Percentiles rank a stretch among this genome's conserved stretches.
Conservation (phyloP, 2,329 filamentous ascomycete genomes). For the Shiraia sp. region DNA sequence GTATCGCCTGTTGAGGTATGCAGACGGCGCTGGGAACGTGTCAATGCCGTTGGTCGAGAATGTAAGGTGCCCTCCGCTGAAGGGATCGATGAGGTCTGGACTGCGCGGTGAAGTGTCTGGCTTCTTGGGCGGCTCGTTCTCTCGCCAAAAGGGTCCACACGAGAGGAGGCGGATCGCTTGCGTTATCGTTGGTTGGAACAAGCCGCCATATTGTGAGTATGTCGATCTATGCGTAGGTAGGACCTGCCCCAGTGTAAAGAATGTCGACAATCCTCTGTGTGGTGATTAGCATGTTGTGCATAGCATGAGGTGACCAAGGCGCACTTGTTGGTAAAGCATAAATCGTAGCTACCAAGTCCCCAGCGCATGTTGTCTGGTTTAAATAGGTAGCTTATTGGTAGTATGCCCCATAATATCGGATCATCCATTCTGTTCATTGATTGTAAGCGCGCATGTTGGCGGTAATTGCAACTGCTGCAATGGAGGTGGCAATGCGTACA, state of each 20-base stretch:
- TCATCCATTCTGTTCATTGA: constrained; percentile 75
- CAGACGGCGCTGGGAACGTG: constrained; percentile 70
- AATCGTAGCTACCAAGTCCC: constrained; percentile 90
- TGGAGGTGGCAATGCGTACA: constrained; percentile 64
- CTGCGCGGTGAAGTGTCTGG: constrained; percentile 28
- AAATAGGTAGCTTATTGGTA: constrained; percentile 75
- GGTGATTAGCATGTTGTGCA: constrained; percentile 14
- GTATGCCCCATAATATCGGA: constrained; percentile 87
- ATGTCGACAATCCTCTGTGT: constrained; percentile 67
- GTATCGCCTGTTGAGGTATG: constrained; percentile 69
- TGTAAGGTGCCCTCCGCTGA: constrained; percentile 55
- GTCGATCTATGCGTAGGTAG: constrained; percentile 82
- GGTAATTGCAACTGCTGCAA: constrained; percentile 3
- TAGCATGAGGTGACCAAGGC: constrained; percentile 14
- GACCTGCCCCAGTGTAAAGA: constrained; percentile 89
- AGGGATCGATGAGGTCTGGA: constrained; percentile 56
- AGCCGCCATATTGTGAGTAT: constrained; percentile 78
- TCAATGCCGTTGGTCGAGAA: constrained; percentile 72
- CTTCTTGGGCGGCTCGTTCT: constrained; percentile 29
- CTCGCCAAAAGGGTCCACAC: constrained; percentile 52
- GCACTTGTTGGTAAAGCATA: constrained; percentile 88
- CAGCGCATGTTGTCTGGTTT: constrained; percentile 79
- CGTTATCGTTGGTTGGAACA: constrained; percentile 86
- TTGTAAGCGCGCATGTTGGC: constrained; percentile 16
- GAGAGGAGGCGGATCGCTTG: constrained; percentile 86